Evolutionary conservation across 208 protist genomes (phyloP).

Genomic region (Leishmania tropica): DNA sequence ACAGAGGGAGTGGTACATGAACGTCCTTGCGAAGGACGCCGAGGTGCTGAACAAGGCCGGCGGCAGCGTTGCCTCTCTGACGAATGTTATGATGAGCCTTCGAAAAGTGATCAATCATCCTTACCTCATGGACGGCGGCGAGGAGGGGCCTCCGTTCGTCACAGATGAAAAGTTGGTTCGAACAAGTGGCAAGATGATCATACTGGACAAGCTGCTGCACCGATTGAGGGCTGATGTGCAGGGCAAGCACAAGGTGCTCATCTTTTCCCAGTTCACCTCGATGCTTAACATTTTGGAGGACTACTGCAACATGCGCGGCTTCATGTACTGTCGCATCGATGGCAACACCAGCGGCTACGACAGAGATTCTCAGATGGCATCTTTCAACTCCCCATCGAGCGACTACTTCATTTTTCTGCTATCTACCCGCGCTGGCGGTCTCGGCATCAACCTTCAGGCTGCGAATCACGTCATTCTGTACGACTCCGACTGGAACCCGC

Average conservation of each 20-base stretch:
- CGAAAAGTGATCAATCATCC: slow-evolving; percentile 96
- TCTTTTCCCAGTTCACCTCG: slow-evolving; percentile 98
- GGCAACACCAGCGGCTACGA: slow-evolving; percentile 88
- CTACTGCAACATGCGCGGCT: slow-evolving; percentile 85
- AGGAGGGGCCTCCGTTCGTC: slow-evolving; percentile 90
- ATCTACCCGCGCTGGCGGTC: slow-evolving; percentile 97
- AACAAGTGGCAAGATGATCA: slow-evolving; percentile 94
- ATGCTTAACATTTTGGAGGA: slow-evolving; percentile 94
- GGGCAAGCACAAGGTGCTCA: slow-evolving; percentile 95
- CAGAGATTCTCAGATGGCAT: slow-evolving; percentile 93
- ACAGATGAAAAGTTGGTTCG: slow-evolving; percentile 92
- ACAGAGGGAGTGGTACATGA: slow-evolving; percentile 96
- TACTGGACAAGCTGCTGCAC: slow-evolving; percentile 95
- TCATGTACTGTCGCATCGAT: slow-evolving; percentile 91
- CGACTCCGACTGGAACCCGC: slow-evolving; percentile 99
- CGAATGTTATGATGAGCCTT: slow-evolving; percentile 91
- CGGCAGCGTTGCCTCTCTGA: slow-evolving; percentile 58
- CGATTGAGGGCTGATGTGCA: slow-evolving; percentile 66
- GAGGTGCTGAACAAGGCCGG: slow-evolving; percentile 92
- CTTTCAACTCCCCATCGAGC: slow-evolving; percentile 92
- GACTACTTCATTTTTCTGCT: slow-evolving; percentile 98
- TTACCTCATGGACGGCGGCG: slow-evolving; percentile 95
- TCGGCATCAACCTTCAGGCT: slow-evolving; percentile 99
- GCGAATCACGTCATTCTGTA: slow-evolving; percentile 99
- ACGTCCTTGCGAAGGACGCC: slow-evolving; percentile 95